Evolutionary conservation across 805 yeast species (phyloP).

Genomic region (Wickerhamomyces hampshirensis): DNA sequence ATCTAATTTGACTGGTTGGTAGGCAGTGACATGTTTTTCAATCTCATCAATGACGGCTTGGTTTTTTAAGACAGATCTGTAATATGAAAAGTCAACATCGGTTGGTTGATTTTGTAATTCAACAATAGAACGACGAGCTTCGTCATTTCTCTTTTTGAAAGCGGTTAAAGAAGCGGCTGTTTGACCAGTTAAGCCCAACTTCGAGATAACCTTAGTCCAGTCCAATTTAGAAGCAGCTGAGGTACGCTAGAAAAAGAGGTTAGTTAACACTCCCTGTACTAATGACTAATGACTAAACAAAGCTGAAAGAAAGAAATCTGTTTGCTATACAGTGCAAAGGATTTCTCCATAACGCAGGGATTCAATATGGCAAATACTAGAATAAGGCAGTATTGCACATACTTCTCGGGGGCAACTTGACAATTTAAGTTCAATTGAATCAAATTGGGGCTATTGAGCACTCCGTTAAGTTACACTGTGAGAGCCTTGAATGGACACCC

Average conservation of each 20-base stretch:
- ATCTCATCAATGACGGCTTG: conserved; percentile 71
- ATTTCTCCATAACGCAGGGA: background rate
- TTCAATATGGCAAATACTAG: background rate
- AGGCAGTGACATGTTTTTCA: conserved; percentile 67
- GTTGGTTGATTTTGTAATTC: conserved; percentile 70
- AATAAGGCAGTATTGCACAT: background rate
- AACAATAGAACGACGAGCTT: conserved; percentile 80
- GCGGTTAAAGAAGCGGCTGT: conserved; percentile 86
- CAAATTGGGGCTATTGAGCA: too few relatives aligned
- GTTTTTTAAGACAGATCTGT: conserved; percentile 80
- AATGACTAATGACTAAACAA: background rate
- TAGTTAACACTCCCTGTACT: conserved; percentile 16
- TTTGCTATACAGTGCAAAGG: background rate
- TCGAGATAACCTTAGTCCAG: conserved; percentile 88
- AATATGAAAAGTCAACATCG: conserved; percentile 74
- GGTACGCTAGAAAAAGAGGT: conserved; percentile 30
- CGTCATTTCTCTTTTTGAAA: conserved; percentile 98
- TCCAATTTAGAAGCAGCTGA: conserved; percentile 82
- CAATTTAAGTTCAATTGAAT: too few relatives aligned
- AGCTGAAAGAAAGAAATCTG: background rate
- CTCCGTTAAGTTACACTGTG: too few relatives aligned
- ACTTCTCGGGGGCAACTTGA: too few relatives aligned
- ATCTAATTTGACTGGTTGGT: conserved; percentile 83
- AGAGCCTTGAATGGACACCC: too few relatives aligned
- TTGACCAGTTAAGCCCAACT: conserved; percentile 87